These are phyloP conservation scores for Suhomyces wounanorum DNA, from an alignment of 1,139 yeast species.

Conservation along the genomic window DNA sequence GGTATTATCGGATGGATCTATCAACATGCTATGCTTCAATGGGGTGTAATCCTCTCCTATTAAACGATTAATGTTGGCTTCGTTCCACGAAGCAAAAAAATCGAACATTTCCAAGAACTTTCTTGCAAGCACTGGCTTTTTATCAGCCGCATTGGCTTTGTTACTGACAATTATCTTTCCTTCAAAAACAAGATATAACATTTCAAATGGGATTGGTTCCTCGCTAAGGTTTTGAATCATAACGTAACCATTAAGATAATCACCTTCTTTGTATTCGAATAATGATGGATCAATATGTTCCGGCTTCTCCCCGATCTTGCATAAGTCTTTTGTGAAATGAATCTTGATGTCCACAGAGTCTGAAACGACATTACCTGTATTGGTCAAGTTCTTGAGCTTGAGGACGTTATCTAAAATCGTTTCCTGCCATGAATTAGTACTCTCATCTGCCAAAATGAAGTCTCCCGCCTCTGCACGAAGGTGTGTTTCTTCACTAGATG, in stretches of 20 bases:
- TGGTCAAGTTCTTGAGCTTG: constrained; percentile 36
- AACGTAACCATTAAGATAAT: constrained; percentile 41
- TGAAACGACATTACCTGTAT: constrained; percentile 29
- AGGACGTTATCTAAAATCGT: constrained; percentile 43
- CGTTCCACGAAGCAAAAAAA: constrained; percentile 42
- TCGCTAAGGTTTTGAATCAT: constrained; percentile 30
- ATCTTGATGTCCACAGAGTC: constrained; percentile 31
- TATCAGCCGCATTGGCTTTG: constrained; percentile 13
- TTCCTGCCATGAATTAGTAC: constrained; percentile 35
- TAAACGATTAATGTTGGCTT: constrained; percentile 34
- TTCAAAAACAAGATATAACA: constrained; percentile 46
- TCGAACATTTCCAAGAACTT: constrained; percentile 48
- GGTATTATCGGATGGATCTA: constrained; percentile 35
- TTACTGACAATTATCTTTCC: constrained; percentile 30
- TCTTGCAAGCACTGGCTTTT: constrained; percentile 20
- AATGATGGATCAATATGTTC: constrained; percentile 35
- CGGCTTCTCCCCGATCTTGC: constrained; percentile 31
- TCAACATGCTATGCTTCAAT: constrained; percentile 17
- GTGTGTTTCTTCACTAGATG: not conserved
- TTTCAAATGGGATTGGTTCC: constrained; percentile 37
- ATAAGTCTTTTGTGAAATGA: constrained; percentile 40
- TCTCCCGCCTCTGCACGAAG: not conserved
- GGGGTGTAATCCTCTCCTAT: constrained; percentile 27
- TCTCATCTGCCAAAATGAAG: constrained; percentile 36
- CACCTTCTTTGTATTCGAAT: constrained; percentile 45